A percentile compares a stretch with the other conserved stretches of the same genome.
Evolutionary conservation across 202 grass and related monocot species (phyloP).

Genomic region (Digitaria exilis): DNA sequence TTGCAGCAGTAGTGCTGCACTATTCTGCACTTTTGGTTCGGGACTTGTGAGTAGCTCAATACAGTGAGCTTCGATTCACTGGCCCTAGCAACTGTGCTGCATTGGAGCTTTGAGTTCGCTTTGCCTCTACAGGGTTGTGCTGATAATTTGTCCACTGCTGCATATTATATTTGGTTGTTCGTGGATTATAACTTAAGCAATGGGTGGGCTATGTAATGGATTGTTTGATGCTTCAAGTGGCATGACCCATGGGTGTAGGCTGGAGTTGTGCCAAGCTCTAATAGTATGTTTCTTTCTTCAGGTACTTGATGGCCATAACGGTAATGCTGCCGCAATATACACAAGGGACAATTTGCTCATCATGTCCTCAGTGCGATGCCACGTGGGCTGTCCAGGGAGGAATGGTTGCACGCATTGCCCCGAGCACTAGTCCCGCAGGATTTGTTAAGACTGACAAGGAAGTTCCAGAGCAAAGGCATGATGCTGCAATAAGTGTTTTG

Average conservation of each 20-base stretch:
- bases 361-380: constrained; percentile 83
- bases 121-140: constrained; percentile 1
- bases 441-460: constrained; percentile 96
- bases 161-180: constrained; percentile 29
- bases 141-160: constrained; percentile 18
- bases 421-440: constrained; percentile 74
- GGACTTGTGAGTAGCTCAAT: neutral
- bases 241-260: neutral
- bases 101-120: constrained; percentile 33
- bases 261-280: neutral
- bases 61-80: neutral
- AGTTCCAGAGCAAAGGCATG: constrained; percentile 86
- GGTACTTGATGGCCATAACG: constrained; percentile 96
- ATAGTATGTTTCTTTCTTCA: constrained; percentile 29
- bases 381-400: constrained; percentile 60
- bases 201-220: neutral
- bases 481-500: constrained; percentile 20
- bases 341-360: constrained; percentile 90
- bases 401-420: constrained; percentile 86
- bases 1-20: neutral
- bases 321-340: constrained; percentile 92
- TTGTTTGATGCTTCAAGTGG: neutral
- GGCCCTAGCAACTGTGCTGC: neutral
- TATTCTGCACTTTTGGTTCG: constrained; percentile 21
- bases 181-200: constrained; percentile 3